A percentile compares a stretch with the other conserved stretches of the same genome.
These are phyloP conservation scores for Erysimum cheiri DNA, from an alignment of 441 rosid genomes.

Conservation along the genomic window DNA sequence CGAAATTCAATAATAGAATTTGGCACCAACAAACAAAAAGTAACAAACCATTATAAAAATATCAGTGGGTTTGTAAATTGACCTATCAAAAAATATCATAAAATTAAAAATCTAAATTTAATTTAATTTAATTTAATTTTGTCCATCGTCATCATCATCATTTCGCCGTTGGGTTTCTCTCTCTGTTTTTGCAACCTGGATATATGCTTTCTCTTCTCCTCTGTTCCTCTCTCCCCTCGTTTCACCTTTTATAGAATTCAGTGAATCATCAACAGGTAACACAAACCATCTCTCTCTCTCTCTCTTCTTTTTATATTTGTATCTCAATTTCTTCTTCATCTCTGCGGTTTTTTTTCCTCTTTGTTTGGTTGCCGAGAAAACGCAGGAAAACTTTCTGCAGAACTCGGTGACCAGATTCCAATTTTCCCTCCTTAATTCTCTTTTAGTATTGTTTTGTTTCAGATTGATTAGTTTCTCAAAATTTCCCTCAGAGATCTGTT, in stretches of 20 bases:
- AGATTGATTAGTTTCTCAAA: background rate
- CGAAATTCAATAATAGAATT: background rate
- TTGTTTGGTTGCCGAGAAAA: slow-evolving; percentile 41
- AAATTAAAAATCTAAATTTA: background rate
- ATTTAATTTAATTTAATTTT: background rate
- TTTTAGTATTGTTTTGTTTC: background rate
- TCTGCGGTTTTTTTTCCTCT: background rate
- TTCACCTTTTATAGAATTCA: slow-evolving; percentile 28
- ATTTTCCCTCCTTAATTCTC: slow-evolving; percentile 5
- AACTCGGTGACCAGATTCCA: slow-evolving; percentile 26
- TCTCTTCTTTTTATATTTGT: slow-evolving; percentile 1
- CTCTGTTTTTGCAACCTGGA: too few relatives aligned
- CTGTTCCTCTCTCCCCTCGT: background rate
- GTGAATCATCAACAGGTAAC: slow-evolving; percentile 33
- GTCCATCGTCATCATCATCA: background rate
- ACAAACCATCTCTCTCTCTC: slow-evolving; percentile 13
- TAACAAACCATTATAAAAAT: slow-evolving; percentile 13
- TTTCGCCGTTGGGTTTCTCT: slow-evolving; percentile 53
- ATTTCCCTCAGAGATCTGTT: slow-evolving; percentile 11
- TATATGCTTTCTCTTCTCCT: slow-evolving; percentile 10
- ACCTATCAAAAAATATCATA: background rate
- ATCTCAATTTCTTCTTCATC: background rate
- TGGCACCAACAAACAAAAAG: slow-evolving; percentile 16
- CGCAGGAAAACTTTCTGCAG: slow-evolving; percentile 28
- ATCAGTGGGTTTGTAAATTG: slow-evolving; percentile 13